Evolutionary conservation across 441 rosid species (phyloP), one percentile per base, ranked within the genome.

Genomic region (Manihot esculenta): DNA sequence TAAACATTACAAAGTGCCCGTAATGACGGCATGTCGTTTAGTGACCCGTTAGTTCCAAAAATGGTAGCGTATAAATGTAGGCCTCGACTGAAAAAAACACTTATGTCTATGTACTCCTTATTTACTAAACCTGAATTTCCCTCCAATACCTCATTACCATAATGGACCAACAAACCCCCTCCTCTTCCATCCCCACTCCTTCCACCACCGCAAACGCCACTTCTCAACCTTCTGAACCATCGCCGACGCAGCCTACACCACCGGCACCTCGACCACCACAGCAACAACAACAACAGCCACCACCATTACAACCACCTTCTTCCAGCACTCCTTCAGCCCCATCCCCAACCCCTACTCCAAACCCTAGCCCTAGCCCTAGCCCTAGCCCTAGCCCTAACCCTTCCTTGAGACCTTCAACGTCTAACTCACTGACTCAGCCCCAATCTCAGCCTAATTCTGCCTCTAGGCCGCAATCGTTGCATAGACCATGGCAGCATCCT

Each of bases 401-500:
- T 18, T 18, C 73, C 72, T 75, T 70, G 7, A 80, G 56, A 38
- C 84, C 82, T 27, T 14, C 56, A 5, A 6, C 8, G 4, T 33
- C 66, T 27, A 50, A 8, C 12, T 72, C 74, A 11, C 61, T 66
- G 13, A 18, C 81, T 6, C 83, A 72, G 58, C 45, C 84, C 26
- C 73, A 74, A 23, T 73, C 79, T 0, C 84, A 81, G 27, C 77
- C 88, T 62, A 71, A 80, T 1, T 62, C 82, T 54, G 11, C 60
- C 26, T 15, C 64, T 9, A 64, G 64, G 62, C 50, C 74, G 5
- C 77, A 64, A 21, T 24, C 78, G 64, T 76, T 86, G 54, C 77
- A 88, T 64, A 83, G 96, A 76, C 90, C 93, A 18, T 89, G 91
- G 96, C 94, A 86, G 45, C 81, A 76, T 41, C 82, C 74, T 18